phyloP scores from a whole-genome alignment of 164 flowering plant species.

The Vitis labrusca region DNA sequence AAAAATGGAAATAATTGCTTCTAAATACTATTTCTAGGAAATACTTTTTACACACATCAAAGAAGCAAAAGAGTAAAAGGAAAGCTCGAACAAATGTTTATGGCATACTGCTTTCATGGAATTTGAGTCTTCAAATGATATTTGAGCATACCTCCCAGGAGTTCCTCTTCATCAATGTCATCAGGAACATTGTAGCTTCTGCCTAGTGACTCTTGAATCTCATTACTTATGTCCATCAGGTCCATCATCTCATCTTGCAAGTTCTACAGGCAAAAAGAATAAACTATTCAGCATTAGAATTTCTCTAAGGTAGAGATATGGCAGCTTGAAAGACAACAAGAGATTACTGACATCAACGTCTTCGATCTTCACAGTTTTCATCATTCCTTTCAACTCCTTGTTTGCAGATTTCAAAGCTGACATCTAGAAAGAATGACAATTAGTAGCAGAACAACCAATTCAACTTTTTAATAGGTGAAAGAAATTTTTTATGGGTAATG shows the following conservation, averaged over 20 bases:
- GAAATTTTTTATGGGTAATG: background rate
- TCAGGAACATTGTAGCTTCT: constrained; percentile 95
- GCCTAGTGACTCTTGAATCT: constrained; percentile 96
- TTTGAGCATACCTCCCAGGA: constrained; percentile 82
- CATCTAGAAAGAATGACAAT: constrained; percentile 53
- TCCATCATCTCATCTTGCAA: constrained; percentile 99
- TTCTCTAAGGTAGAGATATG: background rate
- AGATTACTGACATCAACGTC: constrained; percentile 75
- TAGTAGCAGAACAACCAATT: constrained; percentile 1
- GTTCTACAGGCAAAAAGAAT: constrained; percentile 40
- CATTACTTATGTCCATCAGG: constrained; percentile 89
- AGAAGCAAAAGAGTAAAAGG: background rate
- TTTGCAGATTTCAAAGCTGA: constrained; percentile 80
- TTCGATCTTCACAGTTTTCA: constrained; percentile 84
- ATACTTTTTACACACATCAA: background rate
- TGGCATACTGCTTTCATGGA: background rate
- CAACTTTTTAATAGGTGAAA: background rate
- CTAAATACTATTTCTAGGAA: background rate
- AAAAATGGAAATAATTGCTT: background rate
- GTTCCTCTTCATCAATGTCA: constrained; percentile 96
- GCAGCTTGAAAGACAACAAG: background rate
- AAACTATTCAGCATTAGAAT: constrained; percentile 3
- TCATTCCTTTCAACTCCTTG: constrained; percentile 87
- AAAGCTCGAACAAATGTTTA: background rate
- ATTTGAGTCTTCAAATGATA: background rate